Percentiles rank a stretch among this genome's conserved stretches.
Conservation (phyloP, 768 basidiomycete genomes). For the Brasilioporus rufonigricans region DNA sequence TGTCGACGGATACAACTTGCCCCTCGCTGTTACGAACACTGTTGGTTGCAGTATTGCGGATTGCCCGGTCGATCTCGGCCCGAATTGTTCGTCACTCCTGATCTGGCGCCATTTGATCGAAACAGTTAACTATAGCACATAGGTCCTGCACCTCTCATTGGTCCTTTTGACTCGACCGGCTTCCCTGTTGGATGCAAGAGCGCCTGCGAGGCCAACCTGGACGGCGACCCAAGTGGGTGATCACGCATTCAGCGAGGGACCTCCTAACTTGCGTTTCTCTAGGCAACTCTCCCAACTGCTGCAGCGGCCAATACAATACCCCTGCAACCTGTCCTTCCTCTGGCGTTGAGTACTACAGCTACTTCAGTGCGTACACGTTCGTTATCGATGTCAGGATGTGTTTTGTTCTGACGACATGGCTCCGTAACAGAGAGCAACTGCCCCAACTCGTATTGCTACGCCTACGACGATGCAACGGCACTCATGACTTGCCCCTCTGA, state of each 20-base stretch:
- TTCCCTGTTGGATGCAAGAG: slow-evolving; percentile 60
- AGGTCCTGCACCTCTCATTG: slow-evolving; percentile 52
- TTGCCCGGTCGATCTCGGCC: slow-evolving; percentile 61
- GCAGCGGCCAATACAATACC: slow-evolving; percentile 53
- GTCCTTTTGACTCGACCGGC: slow-evolving; percentile 53
- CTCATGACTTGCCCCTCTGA: slow-evolving; percentile 42
- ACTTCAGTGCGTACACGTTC: slow-evolving; percentile 40
- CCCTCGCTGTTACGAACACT: slow-evolving; percentile 55
- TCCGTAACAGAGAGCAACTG: slow-evolving; percentile 36
- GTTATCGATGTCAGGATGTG: neutral
- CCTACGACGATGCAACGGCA: slow-evolving; percentile 51
- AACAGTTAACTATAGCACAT: neutral
- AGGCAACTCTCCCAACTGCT: slow-evolving; percentile 65
- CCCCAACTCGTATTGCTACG: slow-evolving; percentile 49
- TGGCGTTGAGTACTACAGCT: slow-evolving; percentile 39
- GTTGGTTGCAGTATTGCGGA: slow-evolving; percentile 51
- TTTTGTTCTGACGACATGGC: slow-evolving; percentile 1
- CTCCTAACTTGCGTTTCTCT: neutral
- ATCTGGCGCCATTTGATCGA: neutral
- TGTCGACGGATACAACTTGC: slow-evolving; percentile 66
- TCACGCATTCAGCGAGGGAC: neutral
- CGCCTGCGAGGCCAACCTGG: slow-evolving; percentile 46
- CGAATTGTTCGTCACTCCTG: slow-evolving; percentile 42
- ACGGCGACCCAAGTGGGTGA: slow-evolving; percentile 31
- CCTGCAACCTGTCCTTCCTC: slow-evolving; percentile 55